These are phyloP conservation scores for Hyphopichia burtonii DNA, from an alignment of 1,139 yeast species.

Conservation along the genomic window DNA sequence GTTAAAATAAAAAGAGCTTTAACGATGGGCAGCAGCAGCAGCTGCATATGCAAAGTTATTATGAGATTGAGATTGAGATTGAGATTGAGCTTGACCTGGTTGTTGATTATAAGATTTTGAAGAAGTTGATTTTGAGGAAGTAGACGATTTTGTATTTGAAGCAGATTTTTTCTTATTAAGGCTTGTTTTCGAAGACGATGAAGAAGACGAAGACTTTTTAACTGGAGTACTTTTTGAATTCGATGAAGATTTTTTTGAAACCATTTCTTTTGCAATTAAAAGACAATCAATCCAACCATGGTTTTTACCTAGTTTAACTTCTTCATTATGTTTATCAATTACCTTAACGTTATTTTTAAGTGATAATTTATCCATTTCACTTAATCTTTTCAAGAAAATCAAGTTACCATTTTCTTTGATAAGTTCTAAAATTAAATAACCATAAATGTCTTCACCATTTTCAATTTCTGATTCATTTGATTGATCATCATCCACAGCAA, in stretches of 20 bases:
- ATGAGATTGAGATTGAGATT: constrained; percentile 7
- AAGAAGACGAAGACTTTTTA: constrained; percentile 4
- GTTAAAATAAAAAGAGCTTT: constrained; percentile 2
- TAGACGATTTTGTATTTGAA: neutral
- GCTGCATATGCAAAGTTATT: constrained; percentile 47
- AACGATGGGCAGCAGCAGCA: constrained; percentile 45
- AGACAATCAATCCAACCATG: constrained; percentile 51
- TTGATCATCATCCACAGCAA: constrained; percentile 41
- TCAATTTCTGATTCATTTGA: constrained; percentile 21
- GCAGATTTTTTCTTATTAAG: neutral
- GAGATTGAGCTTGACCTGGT: constrained; percentile 4
- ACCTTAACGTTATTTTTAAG: constrained; percentile 37
- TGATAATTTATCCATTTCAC: constrained; percentile 19
- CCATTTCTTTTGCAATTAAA: constrained; percentile 43
- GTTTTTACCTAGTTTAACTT: constrained; percentile 33
- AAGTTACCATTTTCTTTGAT: constrained; percentile 56
- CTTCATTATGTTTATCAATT: constrained; percentile 31
- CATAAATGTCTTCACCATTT: constrained; percentile 37
- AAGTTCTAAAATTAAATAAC: constrained; percentile 65
- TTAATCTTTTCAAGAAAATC: constrained; percentile 52
- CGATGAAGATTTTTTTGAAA: constrained; percentile 13
- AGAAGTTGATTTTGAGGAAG: too few relatives aligned
- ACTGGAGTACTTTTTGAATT: constrained; percentile 1
- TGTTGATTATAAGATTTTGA: neutral
- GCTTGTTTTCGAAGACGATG: constrained; percentile 7